Base-by-base conservation (phyloP, 179 eudicot species). In the Beta lomatogona region DNA sequence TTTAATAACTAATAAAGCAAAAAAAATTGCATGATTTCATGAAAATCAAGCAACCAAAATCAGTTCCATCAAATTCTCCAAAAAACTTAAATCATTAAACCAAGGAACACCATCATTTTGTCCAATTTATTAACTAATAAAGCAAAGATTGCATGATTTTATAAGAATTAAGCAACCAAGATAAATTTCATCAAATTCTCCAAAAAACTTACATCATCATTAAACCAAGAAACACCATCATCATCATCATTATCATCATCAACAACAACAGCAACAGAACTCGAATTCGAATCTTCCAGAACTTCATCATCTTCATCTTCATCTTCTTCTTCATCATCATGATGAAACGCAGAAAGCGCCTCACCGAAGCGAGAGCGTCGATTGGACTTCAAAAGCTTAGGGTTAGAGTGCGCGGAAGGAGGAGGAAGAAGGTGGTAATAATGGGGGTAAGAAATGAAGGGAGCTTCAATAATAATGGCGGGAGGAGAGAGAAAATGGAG, bases 361-460 rank as follows among this genome's bases (percentile, higher is more conserved):
- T 86, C 85, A 1, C 91, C 91, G 60, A 85, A 87, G 22, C 84
- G 85, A 15, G 98, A 88, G 57, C 87, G 85, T 22, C 93, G 92
- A 72, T 90, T 93, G 73, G 93, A 69, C 86, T 95, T 92, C 53
- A 93, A 81, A 71, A 93, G 83, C 65, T 84, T 92, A 65, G 90
- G 85, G 83, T 95, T 95, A 10, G 94, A 92, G 80, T 92, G 97
- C 0, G 98, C 89, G 10, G 91, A 89, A 36, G 83, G 22, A 4
- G 76, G 48, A 16, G 70, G 28, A 66, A 66, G 19, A 3, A 71
- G 78, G 64, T 65, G 72, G 41, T 66, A 7, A 45, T 63, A 80
- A 3, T 73, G 78, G 9, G 21, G 60, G 18, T 7, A 8, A 11
- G 70, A 67, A 41, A 14, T n/a, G 48, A 67, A 71, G 57, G 73